Evolutionary conservation across 1,284 basidiomycete genomes (phyloP), one percentile per base, ranked within the genome.

Genomic region (Microbotryum silenes-acaulis): DNA sequence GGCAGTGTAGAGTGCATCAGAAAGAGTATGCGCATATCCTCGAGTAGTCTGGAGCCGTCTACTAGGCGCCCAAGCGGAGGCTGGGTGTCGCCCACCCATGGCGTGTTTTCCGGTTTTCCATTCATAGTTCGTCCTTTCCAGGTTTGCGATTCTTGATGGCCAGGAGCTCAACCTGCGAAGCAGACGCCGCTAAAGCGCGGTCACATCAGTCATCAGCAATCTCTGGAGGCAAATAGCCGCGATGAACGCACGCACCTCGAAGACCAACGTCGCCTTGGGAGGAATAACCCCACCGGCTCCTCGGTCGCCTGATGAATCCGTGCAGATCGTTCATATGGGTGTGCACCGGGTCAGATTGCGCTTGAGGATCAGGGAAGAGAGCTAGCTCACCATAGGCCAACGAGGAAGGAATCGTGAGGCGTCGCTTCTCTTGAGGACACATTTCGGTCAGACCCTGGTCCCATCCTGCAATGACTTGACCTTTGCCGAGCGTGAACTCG

Each of bases 391-490:
- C 91, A 72, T 93, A 94, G 16, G 84, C 91, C 77, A 85, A 78
- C 55, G 79, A 66, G 16, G 87, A 74, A 20, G 91, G 91, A 67
- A 67, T 66, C 44, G 57, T 59, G 25, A 66, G 56, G 6, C 16
- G 23, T 51, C 93, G 85, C 80, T 91, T 92, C 79, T 97, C 93
- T 62, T 83, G 81, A 44, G 89, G 74, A 75, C 93, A 97, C 63
- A 69, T 69, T 56, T 80, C 79, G 20, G 79, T 70, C 20, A 82
- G 71, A 20, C 81, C 77, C 49, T 73, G 67, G 60, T 78, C 77
- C 77, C 77, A 78, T 2, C 77, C 78, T 68, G 77, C 66, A 72
- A 82, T 81, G 29, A 82, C 81, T 68, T 79, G 78, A 6, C 80
- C 80, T 1, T 72, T 64, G 10, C 80, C 81, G 57, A 82, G 72